These are phyloP conservation scores for Cicer chorassanicum DNA, from an alignment of 306 rosid species.

Conservation along the genomic window DNA sequence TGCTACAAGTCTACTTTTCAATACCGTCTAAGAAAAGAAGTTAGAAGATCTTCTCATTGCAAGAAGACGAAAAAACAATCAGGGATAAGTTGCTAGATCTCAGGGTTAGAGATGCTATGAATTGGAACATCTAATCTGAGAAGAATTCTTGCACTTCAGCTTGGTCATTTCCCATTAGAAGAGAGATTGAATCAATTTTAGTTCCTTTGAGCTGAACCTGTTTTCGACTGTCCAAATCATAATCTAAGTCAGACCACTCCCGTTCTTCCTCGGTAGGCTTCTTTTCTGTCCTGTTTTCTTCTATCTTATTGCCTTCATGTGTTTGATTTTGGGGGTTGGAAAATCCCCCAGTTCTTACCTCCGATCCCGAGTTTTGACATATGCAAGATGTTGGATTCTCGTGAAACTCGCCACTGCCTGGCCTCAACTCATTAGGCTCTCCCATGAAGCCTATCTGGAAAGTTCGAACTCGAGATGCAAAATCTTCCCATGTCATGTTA, in stretches of 20 bases:
- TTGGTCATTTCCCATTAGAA: constrained; percentile 48
- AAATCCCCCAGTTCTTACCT: constrained; percentile 35
- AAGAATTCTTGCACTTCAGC: constrained; percentile 71
- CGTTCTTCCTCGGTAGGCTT: constrained; percentile 55
- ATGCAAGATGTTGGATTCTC: constrained; percentile 90
- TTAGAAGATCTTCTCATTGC: constrained; percentile 1
- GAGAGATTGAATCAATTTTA: constrained; percentile 43
- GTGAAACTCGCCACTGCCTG: constrained; percentile 78
- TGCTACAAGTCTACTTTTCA: constrained; percentile 26
- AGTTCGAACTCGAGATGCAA: constrained; percentile 65
- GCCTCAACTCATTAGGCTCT: constrained; percentile 77
- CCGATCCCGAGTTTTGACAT: constrained; percentile 53
- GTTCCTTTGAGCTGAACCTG: constrained; percentile 41
- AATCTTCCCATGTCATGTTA: constrained; percentile 79
- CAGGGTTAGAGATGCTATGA: constrained; percentile 27
- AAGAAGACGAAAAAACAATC: constrained; percentile 37
- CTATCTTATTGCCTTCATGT: constrained; percentile 37
- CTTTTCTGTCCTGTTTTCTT: constrained; percentile 45
- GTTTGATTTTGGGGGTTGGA: constrained; percentile 42
- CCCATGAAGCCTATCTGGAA: constrained; percentile 90
- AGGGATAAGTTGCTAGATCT: constrained; percentile 28
- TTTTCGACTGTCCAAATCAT: constrained; percentile 49
- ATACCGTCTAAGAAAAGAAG: neutral
- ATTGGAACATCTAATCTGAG: constrained; percentile 57
- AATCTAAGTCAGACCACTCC: constrained; percentile 59